These are phyloP conservation scores for Malus asiatica DNA, from an alignment of 306 rosid species.

Conservation along the genomic window DNA sequence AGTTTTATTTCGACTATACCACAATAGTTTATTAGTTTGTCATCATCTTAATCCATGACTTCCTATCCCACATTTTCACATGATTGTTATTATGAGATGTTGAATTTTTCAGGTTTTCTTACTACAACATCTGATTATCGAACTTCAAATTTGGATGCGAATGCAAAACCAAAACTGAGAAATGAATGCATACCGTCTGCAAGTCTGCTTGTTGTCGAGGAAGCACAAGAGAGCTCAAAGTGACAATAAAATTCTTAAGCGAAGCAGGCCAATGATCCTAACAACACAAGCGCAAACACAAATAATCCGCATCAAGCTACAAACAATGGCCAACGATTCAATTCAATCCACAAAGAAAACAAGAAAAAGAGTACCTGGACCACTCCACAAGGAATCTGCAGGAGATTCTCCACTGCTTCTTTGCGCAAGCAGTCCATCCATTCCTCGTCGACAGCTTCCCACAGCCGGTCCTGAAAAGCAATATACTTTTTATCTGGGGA, in stretches of 20 bases:
- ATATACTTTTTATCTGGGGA: not conserved
- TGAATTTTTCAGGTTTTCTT: not conserved
- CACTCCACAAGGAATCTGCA: slow-evolving; percentile 66
- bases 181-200: slow-evolving; percentile 34
- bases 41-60: not conserved
- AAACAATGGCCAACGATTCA: not conserved
- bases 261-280: slow-evolving; percentile 83
- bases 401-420: slow-evolving; percentile 59
- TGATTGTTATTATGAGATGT: no score
- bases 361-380: slow-evolving; percentile 39
- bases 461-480: slow-evolving; percentile 47
- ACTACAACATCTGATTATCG: not conserved
- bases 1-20: not conserved
- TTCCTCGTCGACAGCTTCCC: slow-evolving; percentile 65
- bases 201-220: slow-evolving; percentile 57
- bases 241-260: slow-evolving; percentile 44
- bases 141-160: not conserved
- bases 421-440: slow-evolving; percentile 74
- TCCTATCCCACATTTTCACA: not conserved
- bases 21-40: not conserved
- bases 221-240: slow-evolving; percentile 55
- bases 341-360: not conserved
- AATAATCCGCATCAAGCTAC: not conserved
- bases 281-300: not conserved
- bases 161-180: not conserved